Base-by-base conservation (phyloP, 495 filamentous ascomycete species). In the Aspergillus egyptiacus region DNA sequence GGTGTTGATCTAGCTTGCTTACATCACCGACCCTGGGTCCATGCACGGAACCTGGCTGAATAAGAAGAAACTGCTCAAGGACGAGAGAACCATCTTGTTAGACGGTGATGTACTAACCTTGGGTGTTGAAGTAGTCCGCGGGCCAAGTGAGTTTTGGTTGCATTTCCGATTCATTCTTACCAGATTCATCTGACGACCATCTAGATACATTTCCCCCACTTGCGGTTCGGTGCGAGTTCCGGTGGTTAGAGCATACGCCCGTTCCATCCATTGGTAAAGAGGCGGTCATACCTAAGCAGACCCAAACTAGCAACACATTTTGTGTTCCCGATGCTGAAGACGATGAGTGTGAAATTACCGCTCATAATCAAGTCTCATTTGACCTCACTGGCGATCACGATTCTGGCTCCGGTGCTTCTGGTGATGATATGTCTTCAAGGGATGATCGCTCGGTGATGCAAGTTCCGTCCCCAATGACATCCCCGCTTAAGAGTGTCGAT, bases 41-140 rank as follows among this genome's bases (percentile, higher is more conserved):
- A 79, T 79, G 53, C 79, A 82, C 53, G 79, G 79, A 6, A 82
- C 79, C 5, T 78, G 58, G 46, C 30, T 82, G 24, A 72, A 77
- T 30, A 64, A 65, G n/a, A 45, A 54, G 15, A 72, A 65, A 32
- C 51, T 82, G 18, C 50, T 57, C 2, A 20, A 53, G 7, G 59
- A 68, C 5, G 56, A 75, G 47, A 48, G 63, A 24, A 60, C 60
- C 19, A 51, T 55, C 5, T 48, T 81, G n/a, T 43, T 52, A 9
- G 61, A 59, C 36, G 74, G 74, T 6, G 75, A 79, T 43, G 53
- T 73, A 3, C 50, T 82, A n/a, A 74, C 67, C 11, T 81, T 82
- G 56, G 79, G 79, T 7, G 60, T 70, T 7, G 66, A 75, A 44
- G 75, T 82, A 1, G 70, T 74, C 35, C 76, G 76, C 51, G 77